Evolutionary conservation across 169 alveolate genomes (phyloP), one percentile per base, ranked within the genome.

Genomic region (Plasmodium sp.): DNA sequence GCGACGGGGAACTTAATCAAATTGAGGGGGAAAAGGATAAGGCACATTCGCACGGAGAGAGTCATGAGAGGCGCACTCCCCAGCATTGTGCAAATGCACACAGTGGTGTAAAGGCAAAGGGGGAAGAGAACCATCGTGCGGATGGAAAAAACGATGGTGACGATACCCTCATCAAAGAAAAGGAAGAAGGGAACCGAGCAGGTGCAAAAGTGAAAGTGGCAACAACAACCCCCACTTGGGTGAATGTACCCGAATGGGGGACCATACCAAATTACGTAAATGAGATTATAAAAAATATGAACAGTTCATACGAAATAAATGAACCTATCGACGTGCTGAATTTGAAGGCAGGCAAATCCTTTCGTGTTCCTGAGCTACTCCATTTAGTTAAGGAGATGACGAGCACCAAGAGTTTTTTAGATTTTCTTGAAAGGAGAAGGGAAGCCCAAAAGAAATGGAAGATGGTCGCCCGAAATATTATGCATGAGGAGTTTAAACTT

Each of bases 251-350:
- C 5, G 90, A 80, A 12, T 88, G 58, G 4, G 58, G 73, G 34
- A 81, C 0, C 73, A 9, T 77, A 22, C 88, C 94, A 22, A 45
- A 74, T 41, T 41, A 80, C 72, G 62, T 88, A 88, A 88, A 79
- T 36, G 81, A 88, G 54, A 79, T 88, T 58, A 88, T 88, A 88
- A 88, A 88, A n/a, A 62, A 88, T 45, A 88, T 88, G 94, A 88
- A 81, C 84, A 88, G 58, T 39, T 74, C 90, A 79, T 88, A 88
- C 45, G 88, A 88, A 67, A 81, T 88, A 31, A 88, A 88, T 56
- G 94, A 81, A 43, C 56, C 48, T 33, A 81, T 88, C 73, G 94
- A 88, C 51, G 16, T 88, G 73, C 72, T 88, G 62, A 88, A 88
- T 33, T 80, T 88, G 39, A 88, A 88, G 27, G 58, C 62, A 10